A percentile compares a stretch with the other conserved stretches of the same genome.
Conservation (phyloP, 768 basidiomycete species). For the Suillus spraguei region DNA sequence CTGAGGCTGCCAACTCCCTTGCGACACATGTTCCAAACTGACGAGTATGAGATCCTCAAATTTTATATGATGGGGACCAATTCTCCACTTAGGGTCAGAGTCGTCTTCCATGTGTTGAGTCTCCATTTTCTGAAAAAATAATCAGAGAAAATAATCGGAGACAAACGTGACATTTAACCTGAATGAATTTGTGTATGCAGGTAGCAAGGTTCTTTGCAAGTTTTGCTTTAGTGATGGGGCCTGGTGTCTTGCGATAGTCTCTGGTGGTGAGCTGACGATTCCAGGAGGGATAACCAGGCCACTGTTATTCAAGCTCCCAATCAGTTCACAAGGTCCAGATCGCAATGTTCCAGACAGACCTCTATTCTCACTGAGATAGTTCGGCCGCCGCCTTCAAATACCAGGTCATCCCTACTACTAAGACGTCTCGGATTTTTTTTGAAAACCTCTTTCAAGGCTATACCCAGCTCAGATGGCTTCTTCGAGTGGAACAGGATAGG, state of each 20-base stretch:
- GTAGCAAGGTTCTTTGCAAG: slow-evolving; percentile 72
- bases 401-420: slow-evolving; percentile 54
- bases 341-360: slow-evolving; percentile 38
- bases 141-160: background rate
- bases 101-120: slow-evolving; percentile 55
- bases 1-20: slow-evolving; percentile 80
- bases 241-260: slow-evolving; percentile 72
- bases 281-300: slow-evolving; percentile 79
- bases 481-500: slow-evolving; percentile 65
- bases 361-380: slow-evolving; percentile 75
- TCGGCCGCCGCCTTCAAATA: slow-evolving; percentile 68
- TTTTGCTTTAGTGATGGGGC: slow-evolving; percentile 71
- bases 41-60: slow-evolving; percentile 70
- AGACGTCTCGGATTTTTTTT: slow-evolving; percentile 57
- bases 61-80: slow-evolving; percentile 55
- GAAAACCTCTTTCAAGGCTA: slow-evolving; percentile 60
- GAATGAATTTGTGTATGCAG: slow-evolving; percentile 65
- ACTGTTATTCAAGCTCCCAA: slow-evolving; percentile 40
- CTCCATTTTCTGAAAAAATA: slow-evolving; percentile 49
- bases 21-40: slow-evolving; percentile 76
- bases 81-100: slow-evolving; percentile 55
- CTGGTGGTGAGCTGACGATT: slow-evolving; percentile 73
- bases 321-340: background rate
- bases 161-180: slow-evolving; percentile 37
- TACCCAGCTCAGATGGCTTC: slow-evolving; percentile 57